Conservation (phyloP, 805 yeast genomes). For the Ogataea paraovalis region DNA sequence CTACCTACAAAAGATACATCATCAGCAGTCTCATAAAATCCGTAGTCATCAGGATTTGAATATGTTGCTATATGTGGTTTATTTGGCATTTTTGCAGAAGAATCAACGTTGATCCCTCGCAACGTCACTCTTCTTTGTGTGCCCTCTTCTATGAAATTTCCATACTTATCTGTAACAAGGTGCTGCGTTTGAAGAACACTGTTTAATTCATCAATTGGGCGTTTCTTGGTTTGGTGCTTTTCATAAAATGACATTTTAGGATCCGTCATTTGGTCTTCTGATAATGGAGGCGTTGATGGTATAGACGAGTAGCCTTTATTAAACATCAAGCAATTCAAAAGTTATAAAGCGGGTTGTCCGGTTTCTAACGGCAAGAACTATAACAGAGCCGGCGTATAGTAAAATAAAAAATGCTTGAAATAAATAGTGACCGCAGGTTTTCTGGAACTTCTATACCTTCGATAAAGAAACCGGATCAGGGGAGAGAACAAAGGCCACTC, state of each 20-base stretch:
- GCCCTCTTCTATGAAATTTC: constrained; percentile 49
- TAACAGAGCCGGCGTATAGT: neutral
- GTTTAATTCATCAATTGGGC: constrained; percentile 10
- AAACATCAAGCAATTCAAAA: neutral
- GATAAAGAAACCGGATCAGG: too few relatives aligned
- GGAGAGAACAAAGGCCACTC: too few relatives aligned
- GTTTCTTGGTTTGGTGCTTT: neutral
- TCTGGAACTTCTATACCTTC: too few relatives aligned
- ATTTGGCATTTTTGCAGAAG: constrained; percentile 66
- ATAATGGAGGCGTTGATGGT: constrained; percentile 7
- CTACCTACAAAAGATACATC: constrained; percentile 76
- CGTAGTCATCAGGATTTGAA: constrained; percentile 33
- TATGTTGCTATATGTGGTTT: constrained; percentile 46
- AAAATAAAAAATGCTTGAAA: neutral
- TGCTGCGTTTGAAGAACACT: constrained; percentile 19
- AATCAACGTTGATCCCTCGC: constrained; percentile 80
- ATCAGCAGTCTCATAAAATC: constrained; percentile 66
- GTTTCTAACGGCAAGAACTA: neutral
- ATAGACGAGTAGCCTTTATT: constrained; percentile 6
- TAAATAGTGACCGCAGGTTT: too few relatives aligned
- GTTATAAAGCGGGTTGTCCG: neutral
- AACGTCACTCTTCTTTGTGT: constrained; percentile 59
- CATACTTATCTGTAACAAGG: constrained; percentile 39
- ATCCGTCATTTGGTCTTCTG: neutral
- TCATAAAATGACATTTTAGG: neutral